Evolutionary conservation across 2,329 filamentous ascomycete species (phyloP).

Genomic region (Colletotrichum sp.): DNA sequence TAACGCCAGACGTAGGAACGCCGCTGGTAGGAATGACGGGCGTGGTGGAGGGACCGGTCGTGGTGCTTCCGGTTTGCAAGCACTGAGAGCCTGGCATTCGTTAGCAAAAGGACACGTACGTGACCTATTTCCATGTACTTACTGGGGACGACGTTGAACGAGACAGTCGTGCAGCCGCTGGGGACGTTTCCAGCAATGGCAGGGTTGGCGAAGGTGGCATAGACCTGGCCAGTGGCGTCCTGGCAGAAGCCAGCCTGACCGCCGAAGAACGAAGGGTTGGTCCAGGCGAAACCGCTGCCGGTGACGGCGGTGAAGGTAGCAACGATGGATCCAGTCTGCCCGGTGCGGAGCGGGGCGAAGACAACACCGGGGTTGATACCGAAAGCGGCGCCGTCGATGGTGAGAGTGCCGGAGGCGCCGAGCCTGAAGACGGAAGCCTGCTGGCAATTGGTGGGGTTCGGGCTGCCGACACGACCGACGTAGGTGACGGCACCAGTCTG

Average conservation of each 20-base stretch:
- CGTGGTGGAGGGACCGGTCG: not conserved
- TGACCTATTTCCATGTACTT: not conserved
- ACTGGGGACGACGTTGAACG: not conserved
- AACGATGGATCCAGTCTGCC: not conserved
- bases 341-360: not conserved
- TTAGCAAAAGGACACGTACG: not conserved
- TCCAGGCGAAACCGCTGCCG: not conserved
- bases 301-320: not conserved
- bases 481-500: not conserved
- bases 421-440: slow-evolving; percentile 5
- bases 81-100: not conserved
- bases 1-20: too few species aligned
- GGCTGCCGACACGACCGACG: not conserved
- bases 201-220: slow-evolving; percentile 5
- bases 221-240: not conserved
- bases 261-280: not conserved
- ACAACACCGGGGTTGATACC: not conserved
- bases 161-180: not conserved
- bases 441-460: slow-evolving; percentile 1
- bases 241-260: slow-evolving; percentile 12
- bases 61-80: not conserved
- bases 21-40: not conserved
- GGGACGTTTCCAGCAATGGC: not conserved
- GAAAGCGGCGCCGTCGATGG: not conserved
- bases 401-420: not conserved